phyloP scores from a whole-genome alignment of 768 basidiomycete genomes.

The Tricholoma hemisulphureum region DNA sequence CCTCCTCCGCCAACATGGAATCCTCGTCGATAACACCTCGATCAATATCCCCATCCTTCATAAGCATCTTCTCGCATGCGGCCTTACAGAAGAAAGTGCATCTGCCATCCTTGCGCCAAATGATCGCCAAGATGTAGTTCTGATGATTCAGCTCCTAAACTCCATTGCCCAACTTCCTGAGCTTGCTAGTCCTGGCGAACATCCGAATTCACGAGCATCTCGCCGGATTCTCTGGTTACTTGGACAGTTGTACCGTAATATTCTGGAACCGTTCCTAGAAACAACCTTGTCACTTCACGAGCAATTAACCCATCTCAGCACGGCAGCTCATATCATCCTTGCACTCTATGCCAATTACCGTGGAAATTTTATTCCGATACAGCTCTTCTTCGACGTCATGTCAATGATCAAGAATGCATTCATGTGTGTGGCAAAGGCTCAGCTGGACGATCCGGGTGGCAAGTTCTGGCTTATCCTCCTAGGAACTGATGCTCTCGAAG shows the following conservation, averaged over 20 bases:
- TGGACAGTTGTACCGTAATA: neutral
- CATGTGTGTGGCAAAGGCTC: neutral
- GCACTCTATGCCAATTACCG: neutral
- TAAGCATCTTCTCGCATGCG: constrained; percentile 15
- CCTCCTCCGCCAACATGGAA: constrained; percentile 21
- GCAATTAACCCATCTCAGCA: neutral
- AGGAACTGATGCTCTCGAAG: neutral
- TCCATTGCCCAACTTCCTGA: neutral
- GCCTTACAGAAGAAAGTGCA: constrained; percentile 4
- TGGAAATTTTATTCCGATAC: neutral
- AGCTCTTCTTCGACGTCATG: neutral
- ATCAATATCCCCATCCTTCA: constrained; percentile 18
- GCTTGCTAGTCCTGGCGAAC: neutral
- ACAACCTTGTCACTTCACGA: neutral
- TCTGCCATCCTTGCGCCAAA: constrained; percentile 22
- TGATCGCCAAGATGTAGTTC: constrained; percentile 5
- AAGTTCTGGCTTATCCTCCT: neutral
- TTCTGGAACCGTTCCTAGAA: neutral
- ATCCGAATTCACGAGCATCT: neutral
- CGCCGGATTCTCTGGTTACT: neutral
- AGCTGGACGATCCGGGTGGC: neutral
- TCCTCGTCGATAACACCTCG: constrained; percentile 16
- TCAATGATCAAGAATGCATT: neutral
- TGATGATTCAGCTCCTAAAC: neutral
- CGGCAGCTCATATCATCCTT: neutral